phyloP scores from a whole-genome alignment of 2,329 filamentous ascomycete genomes.

The Aspergillus proliferans region DNA sequence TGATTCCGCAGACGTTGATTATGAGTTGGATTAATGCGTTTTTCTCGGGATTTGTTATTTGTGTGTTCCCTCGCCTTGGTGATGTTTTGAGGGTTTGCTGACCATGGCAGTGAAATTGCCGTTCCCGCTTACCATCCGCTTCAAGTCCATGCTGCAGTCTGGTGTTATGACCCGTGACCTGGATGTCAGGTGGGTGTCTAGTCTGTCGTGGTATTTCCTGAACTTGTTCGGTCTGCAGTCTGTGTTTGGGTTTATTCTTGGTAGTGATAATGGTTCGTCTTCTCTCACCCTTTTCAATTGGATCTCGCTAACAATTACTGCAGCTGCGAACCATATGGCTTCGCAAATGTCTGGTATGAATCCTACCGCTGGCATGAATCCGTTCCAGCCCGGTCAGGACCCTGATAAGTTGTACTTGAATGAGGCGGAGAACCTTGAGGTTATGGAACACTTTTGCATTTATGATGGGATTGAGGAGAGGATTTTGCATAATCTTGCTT shows the following conservation, averaged over 20 bases:
- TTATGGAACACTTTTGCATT: conserved; percentile 88
- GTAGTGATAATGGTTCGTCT: conserved; percentile 83
- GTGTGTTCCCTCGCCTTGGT: conserved; percentile 46
- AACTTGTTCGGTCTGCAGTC: conserved; percentile 95
- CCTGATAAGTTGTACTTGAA: conserved; percentile 90
- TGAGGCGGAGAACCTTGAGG: conserved; percentile 92
- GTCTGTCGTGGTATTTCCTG: conserved; percentile 97
- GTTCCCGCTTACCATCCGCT: conserved; percentile 95
- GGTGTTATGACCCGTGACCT: conserved; percentile 93
- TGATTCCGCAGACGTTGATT: conserved; percentile 95
- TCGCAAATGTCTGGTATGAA: conserved; percentile 76
- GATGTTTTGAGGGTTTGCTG: conserved; percentile 2
- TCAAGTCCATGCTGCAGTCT: conserved; percentile 98
- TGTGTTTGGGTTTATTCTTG: conserved; percentile 93
- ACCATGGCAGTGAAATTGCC: conserved; percentile 72
- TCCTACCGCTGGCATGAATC: conserved; percentile 57
- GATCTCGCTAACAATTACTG: background rate
- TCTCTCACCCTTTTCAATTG: conserved; percentile 1
- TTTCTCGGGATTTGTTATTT: conserved; percentile 96
- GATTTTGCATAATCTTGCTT: conserved; percentile 53
- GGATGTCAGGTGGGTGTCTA: conserved; percentile 97
- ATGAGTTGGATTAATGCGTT: conserved; percentile 99
- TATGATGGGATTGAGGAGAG: conserved; percentile 82
- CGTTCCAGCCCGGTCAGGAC: conserved; percentile 89
- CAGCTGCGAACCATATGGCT: conserved; percentile 84